Percentiles rank a stretch among this genome's conserved stretches.
phyloP scores from a whole-genome alignment of 2,329 filamentous ascomycete genomes.

The Colletotrichum costaricense region DNA sequence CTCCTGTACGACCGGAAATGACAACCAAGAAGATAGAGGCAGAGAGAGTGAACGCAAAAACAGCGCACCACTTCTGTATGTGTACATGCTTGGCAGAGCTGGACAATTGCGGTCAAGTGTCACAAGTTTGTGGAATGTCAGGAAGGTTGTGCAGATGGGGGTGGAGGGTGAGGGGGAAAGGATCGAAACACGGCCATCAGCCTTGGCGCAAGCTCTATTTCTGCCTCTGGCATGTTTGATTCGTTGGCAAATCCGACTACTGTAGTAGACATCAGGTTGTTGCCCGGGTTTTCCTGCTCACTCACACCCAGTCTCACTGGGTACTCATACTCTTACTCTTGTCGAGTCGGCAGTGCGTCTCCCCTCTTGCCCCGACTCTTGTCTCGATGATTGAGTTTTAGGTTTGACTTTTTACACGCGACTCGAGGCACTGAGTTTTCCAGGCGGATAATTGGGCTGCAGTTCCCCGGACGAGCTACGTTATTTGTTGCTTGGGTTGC shows the following conservation, averaged over 20 bases:
- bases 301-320: background rate
- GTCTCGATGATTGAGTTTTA: background rate
- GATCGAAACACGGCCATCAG: slow-evolving; percentile 27
- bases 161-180: slow-evolving; percentile 1
- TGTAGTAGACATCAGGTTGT: background rate
- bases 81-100: slow-evolving; percentile 17
- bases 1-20: slow-evolving; percentile 1
- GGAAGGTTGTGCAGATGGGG: background rate
- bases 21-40: background rate
- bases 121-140: slow-evolving; percentile 13
- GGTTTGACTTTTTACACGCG: background rate
- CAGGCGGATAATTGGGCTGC: background rate
- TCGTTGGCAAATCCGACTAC: slow-evolving; percentile 10
- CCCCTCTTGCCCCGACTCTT: background rate
- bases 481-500: background rate
- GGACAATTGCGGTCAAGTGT: slow-evolving; percentile 8
- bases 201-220: slow-evolving; percentile 32
- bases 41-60: background rate
- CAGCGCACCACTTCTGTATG: slow-evolving; percentile 2
- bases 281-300: slow-evolving; percentile 7
- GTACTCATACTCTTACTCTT: no score
- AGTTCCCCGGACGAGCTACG: background rate
- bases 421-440: slow-evolving; percentile 3
- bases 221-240: slow-evolving; percentile 9
- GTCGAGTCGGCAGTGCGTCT: background rate